Evolutionary conservation across 2,329 filamentous ascomycete genomes (phyloP), one percentile per base, ranked within the genome.

Genomic region (Thielaviopsis punctulata): DNA sequence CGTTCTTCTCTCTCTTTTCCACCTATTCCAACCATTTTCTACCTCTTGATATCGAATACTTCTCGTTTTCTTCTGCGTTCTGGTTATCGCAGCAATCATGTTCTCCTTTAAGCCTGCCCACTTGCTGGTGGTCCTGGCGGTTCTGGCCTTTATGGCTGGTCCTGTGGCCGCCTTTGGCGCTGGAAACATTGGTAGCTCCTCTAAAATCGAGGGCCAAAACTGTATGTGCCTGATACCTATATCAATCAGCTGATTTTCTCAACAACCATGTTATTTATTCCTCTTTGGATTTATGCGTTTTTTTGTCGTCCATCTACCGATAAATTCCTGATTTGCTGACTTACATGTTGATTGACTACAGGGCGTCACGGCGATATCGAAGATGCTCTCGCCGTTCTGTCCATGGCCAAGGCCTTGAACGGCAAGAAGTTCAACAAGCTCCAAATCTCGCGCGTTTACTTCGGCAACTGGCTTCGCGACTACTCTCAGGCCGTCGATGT

Each of bases 401-500:
- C 80, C 46, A 73, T 75, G 67, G 73, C 73, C 49, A 68, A 65
- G 46, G 70, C 69, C 59, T 65, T 72, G 56, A 70, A 70, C 58
- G 70, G 71, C 59, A 88, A 89, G 71, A 93, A 89, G 62, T 95
- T 94, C 68, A 79, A 77, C 71, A 92, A 92, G 70, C 77, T 94
- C 62, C 84, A 82, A 62, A 84, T 95, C 57, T 85, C 89, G 57
- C 79, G 88, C 56, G 85, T 93, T 57, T 95, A 95, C 71, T 95
- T 95, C 69, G 89, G 89, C 58, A 95, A 95, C 71, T 95, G 89
- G 89, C 77, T 95, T 30, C 79, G 76, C 55, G 89, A 95, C 67
- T 95, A 95, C 68, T 92, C 85, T 51, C 89, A 95, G 67, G 89
- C 88, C 56, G 85, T 95, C 60, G 89, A 95, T 65, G 86, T 95